phyloP scores from a whole-genome alignment of 2,329 filamentous ascomycete species.

The Colletotrichum sp. region DNA sequence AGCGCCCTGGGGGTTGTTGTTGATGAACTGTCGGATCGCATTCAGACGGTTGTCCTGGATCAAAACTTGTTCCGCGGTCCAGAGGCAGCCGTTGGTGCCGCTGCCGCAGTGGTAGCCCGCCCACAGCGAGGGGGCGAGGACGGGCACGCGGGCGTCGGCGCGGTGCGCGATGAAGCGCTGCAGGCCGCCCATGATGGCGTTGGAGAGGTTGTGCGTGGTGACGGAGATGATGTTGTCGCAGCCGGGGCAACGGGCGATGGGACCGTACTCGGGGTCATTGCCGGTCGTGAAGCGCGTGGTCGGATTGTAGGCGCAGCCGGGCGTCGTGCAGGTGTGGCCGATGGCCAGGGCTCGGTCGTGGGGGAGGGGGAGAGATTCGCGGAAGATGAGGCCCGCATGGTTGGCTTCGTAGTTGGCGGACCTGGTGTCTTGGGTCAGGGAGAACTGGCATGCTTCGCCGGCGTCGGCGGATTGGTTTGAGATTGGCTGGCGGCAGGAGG shows the following conservation, averaged over 20 bases:
- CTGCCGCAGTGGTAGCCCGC: background rate
- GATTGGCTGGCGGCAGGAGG: background rate
- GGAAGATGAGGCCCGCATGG: background rate
- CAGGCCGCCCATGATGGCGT: background rate
- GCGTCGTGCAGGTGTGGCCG: background rate
- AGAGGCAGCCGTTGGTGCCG: background rate
- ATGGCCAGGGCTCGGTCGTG: background rate
- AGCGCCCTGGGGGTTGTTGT: background rate
- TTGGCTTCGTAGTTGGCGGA: background rate
- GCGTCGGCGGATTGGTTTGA: background rate
- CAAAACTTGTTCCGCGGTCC: background rate
- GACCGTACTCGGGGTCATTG: background rate
- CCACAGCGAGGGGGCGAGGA: constrained; percentile 14
- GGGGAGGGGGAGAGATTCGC: background rate
- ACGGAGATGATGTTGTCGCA: background rate
- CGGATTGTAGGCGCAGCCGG: background rate
- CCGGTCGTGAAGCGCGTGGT: background rate
- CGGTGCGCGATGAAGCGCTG: background rate
- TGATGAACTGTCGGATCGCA: background rate
- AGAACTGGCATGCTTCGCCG: background rate
- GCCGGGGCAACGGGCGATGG: background rate
- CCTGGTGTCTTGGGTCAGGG: background rate
- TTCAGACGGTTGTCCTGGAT: background rate
- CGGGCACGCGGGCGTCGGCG: constrained; percentile 15
- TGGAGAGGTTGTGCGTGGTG: background rate